phyloP scores from a whole-genome alignment of 1,284 basidiomycete species.

The Trichosporon sp. region DNA sequence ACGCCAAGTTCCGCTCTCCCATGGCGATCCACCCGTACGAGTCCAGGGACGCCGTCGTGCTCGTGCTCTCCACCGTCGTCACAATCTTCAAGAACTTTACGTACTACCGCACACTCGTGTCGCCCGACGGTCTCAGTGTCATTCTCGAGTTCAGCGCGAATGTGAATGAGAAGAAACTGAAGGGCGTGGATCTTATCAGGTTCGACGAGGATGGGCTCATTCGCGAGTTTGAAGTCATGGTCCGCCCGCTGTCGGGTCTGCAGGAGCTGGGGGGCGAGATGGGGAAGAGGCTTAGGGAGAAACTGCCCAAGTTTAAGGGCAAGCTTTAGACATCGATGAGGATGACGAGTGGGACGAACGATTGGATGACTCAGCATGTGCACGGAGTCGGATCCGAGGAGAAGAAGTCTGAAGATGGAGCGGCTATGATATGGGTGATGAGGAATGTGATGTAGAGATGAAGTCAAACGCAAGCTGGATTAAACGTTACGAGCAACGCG shows the following conservation, averaged over 20 bases:
- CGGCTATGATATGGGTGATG: too few species aligned
- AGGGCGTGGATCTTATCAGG: constrained; percentile 31
- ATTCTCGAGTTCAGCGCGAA: constrained; percentile 30
- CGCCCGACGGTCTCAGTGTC: constrained; percentile 26
- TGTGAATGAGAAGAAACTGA: constrained; percentile 29
- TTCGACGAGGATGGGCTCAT: constrained; percentile 30
- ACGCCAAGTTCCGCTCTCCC: constrained; percentile 33
- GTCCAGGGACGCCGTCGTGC: constrained; percentile 26
- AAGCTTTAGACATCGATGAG: constrained; percentile 21
- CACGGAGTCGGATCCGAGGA: too few species aligned
- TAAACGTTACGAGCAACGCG: too few species aligned
- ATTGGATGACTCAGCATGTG: too few species aligned
- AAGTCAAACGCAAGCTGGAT: too few species aligned
- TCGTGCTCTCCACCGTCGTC: constrained; percentile 28
- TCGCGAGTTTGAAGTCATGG: constrained; percentile 34
- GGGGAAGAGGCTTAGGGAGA: constrained; percentile 23
- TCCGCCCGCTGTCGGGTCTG: constrained; percentile 28
- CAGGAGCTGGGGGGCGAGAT: constrained; percentile 30
- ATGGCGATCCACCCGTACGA: constrained; percentile 23
- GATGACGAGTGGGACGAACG: not conserved
- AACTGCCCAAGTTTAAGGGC: constrained; percentile 28
- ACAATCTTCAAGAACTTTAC: constrained; percentile 30
- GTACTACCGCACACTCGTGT: constrained; percentile 30
- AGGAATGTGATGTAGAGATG: too few species aligned
- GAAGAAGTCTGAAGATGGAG: too few species aligned